Percentiles rank a stretch among this genome's conserved stretches.
These are phyloP conservation scores for Pleurozium schreberi DNA, from an alignment of 225 moss, liverwort and hornwort genomes.

Conservation along the genomic window DNA sequence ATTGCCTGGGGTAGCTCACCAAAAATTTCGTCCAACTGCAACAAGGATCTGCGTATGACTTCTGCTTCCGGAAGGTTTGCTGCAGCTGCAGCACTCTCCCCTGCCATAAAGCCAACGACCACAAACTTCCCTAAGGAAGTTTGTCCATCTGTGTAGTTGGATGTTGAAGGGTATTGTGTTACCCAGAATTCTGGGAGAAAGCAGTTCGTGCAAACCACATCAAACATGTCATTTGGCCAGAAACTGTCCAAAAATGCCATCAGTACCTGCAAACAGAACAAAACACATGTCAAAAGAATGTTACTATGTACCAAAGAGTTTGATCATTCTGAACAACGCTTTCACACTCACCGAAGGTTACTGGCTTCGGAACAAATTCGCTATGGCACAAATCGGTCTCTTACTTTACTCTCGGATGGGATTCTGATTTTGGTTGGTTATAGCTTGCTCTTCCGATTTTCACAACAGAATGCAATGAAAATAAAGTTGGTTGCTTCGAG, in stretches of 20 bases:
- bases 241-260: constrained; percentile 69
- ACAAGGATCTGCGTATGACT: constrained; percentile 50
- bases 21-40: constrained; percentile 75
- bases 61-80: constrained; percentile 52
- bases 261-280: constrained; percentile 43
- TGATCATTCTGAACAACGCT: not conserved
- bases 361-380: not conserved
- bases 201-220: constrained; percentile 72
- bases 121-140: constrained; percentile 42
- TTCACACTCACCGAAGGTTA: not conserved
- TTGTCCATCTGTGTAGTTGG: not conserved
- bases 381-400: not conserved
- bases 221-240: constrained; percentile 77
- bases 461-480: not conserved
- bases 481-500: not conserved
- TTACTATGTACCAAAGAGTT: not conserved
- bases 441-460: not conserved
- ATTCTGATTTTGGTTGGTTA: too few relatives aligned
- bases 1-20: not conserved
- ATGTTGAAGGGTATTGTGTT: constrained; percentile 58
- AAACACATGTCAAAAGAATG: not conserved
- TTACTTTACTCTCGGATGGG: not conserved
- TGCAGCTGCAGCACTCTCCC: constrained; percentile 53
- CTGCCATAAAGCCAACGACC: constrained; percentile 77
- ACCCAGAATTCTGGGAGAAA: constrained; percentile 85